Evolutionary conservation across 2,329 filamentous ascomycete species (phyloP).

Genomic region (Nectriaceae sp.): DNA sequence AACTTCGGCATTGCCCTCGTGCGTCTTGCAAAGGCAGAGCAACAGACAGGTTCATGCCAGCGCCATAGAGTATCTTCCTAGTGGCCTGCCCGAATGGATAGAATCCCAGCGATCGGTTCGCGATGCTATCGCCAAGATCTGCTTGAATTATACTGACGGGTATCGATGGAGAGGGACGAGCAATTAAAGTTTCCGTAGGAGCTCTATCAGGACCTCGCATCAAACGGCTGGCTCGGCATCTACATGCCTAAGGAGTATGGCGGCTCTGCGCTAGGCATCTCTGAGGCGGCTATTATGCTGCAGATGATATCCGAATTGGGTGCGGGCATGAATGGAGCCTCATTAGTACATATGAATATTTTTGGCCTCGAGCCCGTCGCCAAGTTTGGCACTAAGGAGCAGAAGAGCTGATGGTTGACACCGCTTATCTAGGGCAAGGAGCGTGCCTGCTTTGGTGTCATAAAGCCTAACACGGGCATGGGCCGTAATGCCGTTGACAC

Average conservation of each 20-base stretch:
- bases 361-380: slow-evolving; percentile 14
- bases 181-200: slow-evolving; percentile 13
- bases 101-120: slow-evolving; percentile 13
- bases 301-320: slow-evolving; percentile 14
- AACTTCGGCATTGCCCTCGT: too few relatives aligned
- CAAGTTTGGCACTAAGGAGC: slow-evolving; percentile 11
- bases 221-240: slow-evolving; percentile 13
- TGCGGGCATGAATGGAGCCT: slow-evolving; percentile 13
- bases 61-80: slow-evolving; percentile 9
- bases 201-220: slow-evolving; percentile 8
- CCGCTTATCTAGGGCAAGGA: slow-evolving; percentile 7
- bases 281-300: slow-evolving; percentile 10
- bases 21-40: too few relatives aligned
- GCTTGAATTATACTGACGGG: slow-evolving; percentile 6
- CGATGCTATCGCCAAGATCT: slow-evolving; percentile 12
- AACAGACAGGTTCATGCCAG: slow-evolving; percentile 5
- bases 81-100: slow-evolving; percentile 9
- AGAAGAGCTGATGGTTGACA: slow-evolving; percentile 7
- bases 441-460: slow-evolving; percentile 14
- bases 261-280: slow-evolving; percentile 11
- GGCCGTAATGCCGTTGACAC: slow-evolving; percentile 10
- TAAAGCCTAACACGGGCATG: slow-evolving; percentile 8
- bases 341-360: slow-evolving; percentile 16
- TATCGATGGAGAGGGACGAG: slow-evolving; percentile 8
- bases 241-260: slow-evolving; percentile 8